Evolutionary conservation across 1,284 basidiomycete genomes (phyloP), one percentile per base, ranked within the genome.

Genomic region (Sporisorium sorghi): DNA sequence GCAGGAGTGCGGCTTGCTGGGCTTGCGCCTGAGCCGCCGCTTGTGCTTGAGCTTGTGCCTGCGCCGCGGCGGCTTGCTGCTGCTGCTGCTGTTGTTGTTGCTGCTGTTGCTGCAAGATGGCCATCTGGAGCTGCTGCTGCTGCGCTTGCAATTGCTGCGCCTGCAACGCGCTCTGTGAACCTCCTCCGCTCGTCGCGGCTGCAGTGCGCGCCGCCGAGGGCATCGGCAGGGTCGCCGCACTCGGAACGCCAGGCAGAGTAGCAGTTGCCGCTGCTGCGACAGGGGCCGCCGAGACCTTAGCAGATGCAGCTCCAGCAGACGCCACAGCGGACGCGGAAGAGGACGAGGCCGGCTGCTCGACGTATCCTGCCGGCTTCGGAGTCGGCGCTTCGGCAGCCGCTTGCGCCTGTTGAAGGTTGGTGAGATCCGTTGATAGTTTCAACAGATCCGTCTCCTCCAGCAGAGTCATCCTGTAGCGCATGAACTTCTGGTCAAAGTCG

Each of bases 401-500:
- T 42, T 82, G 77, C 5, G 81, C 82, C 40, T 82, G 80, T 48
- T 79, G 81, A 49, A 84, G 75, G 58, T 84, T 78, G 24, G 77
- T 83, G 43, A 80, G 72, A 52, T 83, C 82, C 21, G 82, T 84
- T 37, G 78, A 80, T 11, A 84, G 63, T 62, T 81, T 84, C 28
- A 80, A 54, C 58, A 84, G 50, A 43, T 83, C 82, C n/a, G 74
- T 56, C 37, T 84, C 81, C 58, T 84, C 80, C 11, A 84, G 68
- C 46, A 84, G 54, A 1, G 67, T 77, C 78, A 84, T 84, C 37
- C 82, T 77, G 74, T 80, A 84, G n/a, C 77, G 75, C 58, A 84
- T 76, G 59, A 83, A 84, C 49, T 78, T 75, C 53, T 81, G 82
- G 60, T 84, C 82, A 58, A 77, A 84, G 62, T 84, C 82, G 50